Evolutionary conservation across 768 basidiomycete species (phyloP).

Genomic region (Leccinum sublutescens): DNA sequence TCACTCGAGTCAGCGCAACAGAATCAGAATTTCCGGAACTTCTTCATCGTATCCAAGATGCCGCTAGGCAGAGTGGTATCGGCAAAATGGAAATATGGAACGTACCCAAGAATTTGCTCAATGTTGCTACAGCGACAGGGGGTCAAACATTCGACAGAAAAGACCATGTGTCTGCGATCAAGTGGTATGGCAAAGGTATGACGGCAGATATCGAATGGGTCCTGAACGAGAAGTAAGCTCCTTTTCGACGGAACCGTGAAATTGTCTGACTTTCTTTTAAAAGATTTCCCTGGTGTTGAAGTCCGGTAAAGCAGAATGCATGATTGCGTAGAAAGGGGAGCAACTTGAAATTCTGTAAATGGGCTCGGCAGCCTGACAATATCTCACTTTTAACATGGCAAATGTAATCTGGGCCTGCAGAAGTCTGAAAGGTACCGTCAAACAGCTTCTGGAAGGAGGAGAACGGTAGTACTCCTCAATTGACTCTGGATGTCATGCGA

Average conservation of each 20-base stretch:
- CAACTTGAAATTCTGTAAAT: no score
- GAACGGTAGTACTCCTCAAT: no score
- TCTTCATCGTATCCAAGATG: constrained; percentile 34
- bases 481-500: no score
- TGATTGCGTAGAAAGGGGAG: not conserved
- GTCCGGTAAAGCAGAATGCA: not conserved
- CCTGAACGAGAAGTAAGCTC: constrained; percentile 46
- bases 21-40: constrained; percentile 35
- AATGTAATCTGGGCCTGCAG: no score
- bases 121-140: constrained; percentile 27
- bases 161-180: constrained; percentile 43
- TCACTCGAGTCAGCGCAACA: constrained; percentile 41
- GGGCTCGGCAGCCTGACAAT: no score
- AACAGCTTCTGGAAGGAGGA: no score
- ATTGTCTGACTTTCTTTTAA: not conserved
- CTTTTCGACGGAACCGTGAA: not conserved
- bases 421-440: no score
- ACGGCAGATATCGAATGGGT: constrained; percentile 40
- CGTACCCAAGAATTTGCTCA: constrained; percentile 35
- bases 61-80: constrained; percentile 36
- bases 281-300: constrained; percentile 45
- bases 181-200: constrained; percentile 47
- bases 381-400: not conserved
- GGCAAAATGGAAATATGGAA: constrained; percentile 49
- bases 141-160: constrained; percentile 34